Base-by-base conservation (phyloP, 192 early-diverging fungal genomes). In the Entomortierella parvispora region DNA sequence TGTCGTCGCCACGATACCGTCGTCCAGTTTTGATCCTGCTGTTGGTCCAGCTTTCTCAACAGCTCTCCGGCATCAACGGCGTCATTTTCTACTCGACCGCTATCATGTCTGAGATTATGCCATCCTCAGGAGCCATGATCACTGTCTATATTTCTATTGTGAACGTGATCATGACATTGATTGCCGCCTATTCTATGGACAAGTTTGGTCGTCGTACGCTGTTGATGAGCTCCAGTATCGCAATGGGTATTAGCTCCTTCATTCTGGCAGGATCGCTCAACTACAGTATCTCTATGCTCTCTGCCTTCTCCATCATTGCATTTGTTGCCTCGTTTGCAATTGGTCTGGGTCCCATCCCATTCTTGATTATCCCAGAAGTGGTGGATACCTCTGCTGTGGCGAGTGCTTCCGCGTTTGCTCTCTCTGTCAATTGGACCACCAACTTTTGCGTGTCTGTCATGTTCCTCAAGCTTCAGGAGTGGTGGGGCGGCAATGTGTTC, bases 1-100 rank as follows among this genome's bases (percentile, higher is more conserved):
- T 89, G 18, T 68, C 62, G 3, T 71, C 67, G 15, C 50, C 77
- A 1, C 77, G 86, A 5, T 92, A 90, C 54, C 86, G 89, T 26
- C 85, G 84, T 18, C 88, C 92, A 0, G 84, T 94, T 7, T 69
- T 87, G 29, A 79, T 90, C 48, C 86, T 88, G 4, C 45, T 95
- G 2, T 82, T 93, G 18, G 55, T 96, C 7, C 94, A 94, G 74
- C 51, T 94, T 4, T 77, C 90, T 0, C 96, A 97, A 77, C 96
- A 97, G 79, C 90, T 95, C 65, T 92, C 91, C 40, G 96, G 96
- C 25, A 94, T 94, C 72, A 97, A 95, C 75, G 93, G 91, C 11
- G 93, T 95, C 11, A 91, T 95, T 58, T 95, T 89, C 75, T 97
- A 95, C 65, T 94, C 92, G 0, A 91, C 91, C 9, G 86, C 89